Percentiles rank a stretch among this genome's conserved stretches.
phyloP scores from a whole-genome alignment of 2,329 filamentous ascomycete species.

The Claviceps arundinis region DNA sequence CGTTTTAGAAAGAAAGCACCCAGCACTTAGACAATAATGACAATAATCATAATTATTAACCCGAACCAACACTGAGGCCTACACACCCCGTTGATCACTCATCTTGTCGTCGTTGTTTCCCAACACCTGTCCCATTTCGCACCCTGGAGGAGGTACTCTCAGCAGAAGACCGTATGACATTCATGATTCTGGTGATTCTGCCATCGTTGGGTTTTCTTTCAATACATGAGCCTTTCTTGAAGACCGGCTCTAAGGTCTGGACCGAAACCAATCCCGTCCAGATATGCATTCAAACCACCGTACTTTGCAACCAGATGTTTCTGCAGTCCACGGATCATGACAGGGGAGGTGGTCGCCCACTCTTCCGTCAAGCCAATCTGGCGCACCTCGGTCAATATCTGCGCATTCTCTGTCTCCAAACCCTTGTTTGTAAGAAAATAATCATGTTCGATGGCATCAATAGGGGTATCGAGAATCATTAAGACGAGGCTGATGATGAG shows the following conservation, averaged over 20 bases:
- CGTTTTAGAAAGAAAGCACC: slow-evolving; percentile 59
- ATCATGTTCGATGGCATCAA: slow-evolving; percentile 52
- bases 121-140: too few relatives aligned
- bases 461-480: slow-evolving; percentile 45
- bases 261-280: slow-evolving; percentile 47
- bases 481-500: slow-evolving; percentile 56
- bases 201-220: slow-evolving; percentile 4
- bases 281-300: slow-evolving; percentile 53
- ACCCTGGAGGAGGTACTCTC: too few relatives aligned
- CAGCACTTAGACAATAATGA: not conserved
- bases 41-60: not conserved
- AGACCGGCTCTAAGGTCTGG: slow-evolving; percentile 27
- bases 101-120: too few relatives aligned
- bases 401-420: slow-evolving; percentile 46
- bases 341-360: slow-evolving; percentile 53
- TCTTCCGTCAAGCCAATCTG: slow-evolving; percentile 60
- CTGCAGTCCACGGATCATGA: slow-evolving; percentile 48
- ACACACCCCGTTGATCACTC: too few relatives aligned
- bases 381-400: slow-evolving; percentile 53
- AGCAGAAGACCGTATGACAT: not conserved
- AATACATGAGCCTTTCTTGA: slow-evolving; percentile 29
- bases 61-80: not conserved
- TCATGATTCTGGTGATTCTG: not conserved
- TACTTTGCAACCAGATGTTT: slow-evolving; percentile 46
- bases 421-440: slow-evolving; percentile 53